phyloP scores from a whole-genome alignment of 345 rosid species.

The Pugionium cornutum region DNA sequence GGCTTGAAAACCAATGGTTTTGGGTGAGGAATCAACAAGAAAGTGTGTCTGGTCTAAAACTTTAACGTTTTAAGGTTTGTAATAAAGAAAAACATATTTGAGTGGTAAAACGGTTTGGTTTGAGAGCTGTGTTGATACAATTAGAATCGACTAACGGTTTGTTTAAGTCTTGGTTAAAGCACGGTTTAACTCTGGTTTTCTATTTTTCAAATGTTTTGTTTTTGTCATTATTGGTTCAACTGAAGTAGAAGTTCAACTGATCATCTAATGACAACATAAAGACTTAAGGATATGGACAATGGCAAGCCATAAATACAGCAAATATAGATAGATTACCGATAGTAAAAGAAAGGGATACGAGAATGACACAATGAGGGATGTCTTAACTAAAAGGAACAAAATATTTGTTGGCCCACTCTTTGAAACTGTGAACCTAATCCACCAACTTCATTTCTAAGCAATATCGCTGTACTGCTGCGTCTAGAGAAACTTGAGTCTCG shows the following conservation, averaged over 20 bases:
- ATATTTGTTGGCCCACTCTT: constrained; percentile 38
- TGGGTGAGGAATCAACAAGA: not conserved
- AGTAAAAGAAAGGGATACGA: no score
- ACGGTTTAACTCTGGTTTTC: not conserved
- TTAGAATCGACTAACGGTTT: not conserved
- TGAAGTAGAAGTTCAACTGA: no score
- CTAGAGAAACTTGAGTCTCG: not conserved
- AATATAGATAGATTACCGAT: no score
- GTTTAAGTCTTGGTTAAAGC: not conserved
- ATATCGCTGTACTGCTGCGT: not conserved
- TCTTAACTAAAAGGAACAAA: no score
- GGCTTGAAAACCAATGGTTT: constrained; percentile 2
- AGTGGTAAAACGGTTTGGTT: not conserved
- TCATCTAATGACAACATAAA: no score
- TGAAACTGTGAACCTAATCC: constrained; percentile 40
- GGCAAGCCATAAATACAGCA: no score
- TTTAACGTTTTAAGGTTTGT: no score
- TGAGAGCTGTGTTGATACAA: not conserved
- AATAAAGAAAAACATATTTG: not conserved
- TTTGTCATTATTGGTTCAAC: no score
- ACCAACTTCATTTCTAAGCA: constrained; percentile 36
- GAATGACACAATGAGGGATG: no score
- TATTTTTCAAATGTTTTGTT: not conserved
- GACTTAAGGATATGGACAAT: no score
- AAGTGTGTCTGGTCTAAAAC: not conserved